Base-by-base conservation (phyloP, 768 basidiomycete genomes). In the Rhizopogon salebrosus region DNA sequence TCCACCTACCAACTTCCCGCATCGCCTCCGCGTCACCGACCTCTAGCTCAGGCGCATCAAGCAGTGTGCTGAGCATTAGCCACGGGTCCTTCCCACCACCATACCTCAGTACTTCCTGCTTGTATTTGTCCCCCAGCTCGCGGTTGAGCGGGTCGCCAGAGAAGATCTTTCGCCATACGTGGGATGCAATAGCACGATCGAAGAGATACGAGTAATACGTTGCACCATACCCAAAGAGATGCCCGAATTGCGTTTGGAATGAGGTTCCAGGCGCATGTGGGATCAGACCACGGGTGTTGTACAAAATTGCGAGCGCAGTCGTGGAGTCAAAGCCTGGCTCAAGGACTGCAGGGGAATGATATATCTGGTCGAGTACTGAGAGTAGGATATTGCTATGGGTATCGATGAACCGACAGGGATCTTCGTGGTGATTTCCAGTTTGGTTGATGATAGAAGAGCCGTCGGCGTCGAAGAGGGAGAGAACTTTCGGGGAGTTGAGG, bases 191-290 rank as follows among this genome's bases (percentile, higher is more conserved):
- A 4, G 93, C 93, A 4, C 95, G 84, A 59, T 98, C 97, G 59
- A 99, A 95, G 11, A 98, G 77, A 64, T 99, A 99, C 3, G 93
- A 94, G 62, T 99, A 99, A 66, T 99, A 99, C 0, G 93, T 97
- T 13, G 95, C 94, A 5, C 95, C 95, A 60, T 99, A 99, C 2
- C 95, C 93, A 62, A 88, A 95, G 5, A 99, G 72, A 65, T 99
- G 97, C 0, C 91, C 89, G 59, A 99, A 99, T 61, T 95, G 92
- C 0, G 93, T 93, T 63, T 98, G 97, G 77, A 93, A 94, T 0
- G 91, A 87, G 0, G 95, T 98, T 0, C 88, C 89, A 0, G 75
- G 72, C 0, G 93, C 91, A 51, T 90, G 82, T 0, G 92, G 92
- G 22, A 97, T 85, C 39, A 95, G 73, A 1, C 92, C 92, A 2